A percentile compares a stretch with the other conserved stretches of the same genome.
Conservation (phyloP, 768 basidiomycete genomes). For the Strobilomyces dryophilus region DNA sequence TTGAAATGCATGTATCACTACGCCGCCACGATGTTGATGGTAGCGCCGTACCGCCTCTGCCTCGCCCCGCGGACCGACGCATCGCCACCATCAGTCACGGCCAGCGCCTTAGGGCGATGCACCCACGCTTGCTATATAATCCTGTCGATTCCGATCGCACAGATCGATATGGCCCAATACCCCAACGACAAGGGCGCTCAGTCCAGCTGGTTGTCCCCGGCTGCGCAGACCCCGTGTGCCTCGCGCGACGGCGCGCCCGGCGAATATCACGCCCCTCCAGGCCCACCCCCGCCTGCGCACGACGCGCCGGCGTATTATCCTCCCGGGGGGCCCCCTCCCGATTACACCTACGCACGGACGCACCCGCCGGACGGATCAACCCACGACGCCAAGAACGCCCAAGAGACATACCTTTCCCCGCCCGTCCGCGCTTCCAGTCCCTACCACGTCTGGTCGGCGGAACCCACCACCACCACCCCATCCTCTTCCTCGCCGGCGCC, state of each 20-base stretch:
- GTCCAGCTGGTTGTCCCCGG: slow-evolving; percentile 11
- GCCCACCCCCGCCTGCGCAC: slow-evolving; percentile 1
- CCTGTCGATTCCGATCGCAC: not conserved
- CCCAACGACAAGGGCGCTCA: slow-evolving; percentile 26
- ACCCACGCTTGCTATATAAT: not conserved
- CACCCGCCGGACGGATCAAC: not conserved
- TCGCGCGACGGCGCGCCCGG: slow-evolving; percentile 8
- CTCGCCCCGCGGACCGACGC: not conserved
- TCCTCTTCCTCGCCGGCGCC: not conserved
- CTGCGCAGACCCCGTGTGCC: slow-evolving; percentile 2
- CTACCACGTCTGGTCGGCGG: not conserved
- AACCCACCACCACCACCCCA: not conserved
- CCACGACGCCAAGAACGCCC: not conserved
- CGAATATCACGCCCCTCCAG: not conserved
- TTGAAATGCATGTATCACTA: slow-evolving; percentile 11
- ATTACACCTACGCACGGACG: slow-evolving; percentile 4
- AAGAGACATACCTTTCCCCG: not conserved
- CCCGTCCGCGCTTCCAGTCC: not conserved
- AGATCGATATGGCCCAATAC: slow-evolving; percentile 16
- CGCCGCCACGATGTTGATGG: slow-evolving; percentile 4
- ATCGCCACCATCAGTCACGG: not conserved
- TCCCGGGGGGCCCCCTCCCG: slow-evolving; percentile 12
- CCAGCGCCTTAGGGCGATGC: not conserved
- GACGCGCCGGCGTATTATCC: slow-evolving; percentile 7
- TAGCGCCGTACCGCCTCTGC: slow-evolving; percentile 3